Evolutionary conservation across 2,329 filamentous ascomycete species (phyloP).

Genomic region (Colletotrichum eleusines): DNA sequence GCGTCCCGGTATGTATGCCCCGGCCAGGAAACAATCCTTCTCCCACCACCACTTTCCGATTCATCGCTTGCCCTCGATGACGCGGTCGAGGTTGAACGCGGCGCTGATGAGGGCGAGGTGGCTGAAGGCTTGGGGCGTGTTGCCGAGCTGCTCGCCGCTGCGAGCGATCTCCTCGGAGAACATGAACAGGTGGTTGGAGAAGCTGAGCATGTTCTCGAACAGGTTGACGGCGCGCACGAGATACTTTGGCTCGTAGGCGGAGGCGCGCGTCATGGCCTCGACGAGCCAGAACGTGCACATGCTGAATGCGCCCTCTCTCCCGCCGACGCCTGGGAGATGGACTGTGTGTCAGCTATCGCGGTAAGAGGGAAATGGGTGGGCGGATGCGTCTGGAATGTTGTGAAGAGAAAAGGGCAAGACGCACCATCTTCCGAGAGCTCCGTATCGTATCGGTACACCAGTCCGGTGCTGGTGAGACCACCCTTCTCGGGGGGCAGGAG

Average conservation of each 20-base stretch:
- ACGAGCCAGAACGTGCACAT: constrained; percentile 90
- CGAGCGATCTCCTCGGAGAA: constrained; percentile 84
- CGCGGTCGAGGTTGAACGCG: constrained; percentile 79
- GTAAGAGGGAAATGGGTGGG: not conserved
- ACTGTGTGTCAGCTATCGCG: not conserved
- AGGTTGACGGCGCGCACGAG: constrained; percentile 72
- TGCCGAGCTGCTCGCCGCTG: constrained; percentile 81
- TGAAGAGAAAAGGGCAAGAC: constrained; percentile 37
- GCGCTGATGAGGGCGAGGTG: constrained; percentile 82
- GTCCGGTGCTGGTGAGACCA: constrained; percentile 78
- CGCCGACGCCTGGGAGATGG: constrained; percentile 71
- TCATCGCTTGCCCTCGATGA: constrained; percentile 48
- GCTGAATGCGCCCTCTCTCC: constrained; percentile 80
- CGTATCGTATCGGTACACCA: constrained; percentile 82
- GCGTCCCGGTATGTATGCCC: not conserved
- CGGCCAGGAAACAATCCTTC: not conserved
- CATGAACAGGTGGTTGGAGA: constrained; percentile 82
- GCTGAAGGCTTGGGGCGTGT: constrained; percentile 84
- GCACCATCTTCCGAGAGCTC: constrained; percentile 76
- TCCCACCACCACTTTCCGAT: no score
- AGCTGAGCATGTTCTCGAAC: constrained; percentile 83
- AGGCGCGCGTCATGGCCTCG: constrained; percentile 79
- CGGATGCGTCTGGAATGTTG: not conserved
- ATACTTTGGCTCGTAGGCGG: constrained; percentile 74
- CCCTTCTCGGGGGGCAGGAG: constrained; percentile 79